These are phyloP conservation scores for Favolaschia claudopus DNA, from an alignment of 768 basidiomycete species.

Conservation along the genomic window DNA sequence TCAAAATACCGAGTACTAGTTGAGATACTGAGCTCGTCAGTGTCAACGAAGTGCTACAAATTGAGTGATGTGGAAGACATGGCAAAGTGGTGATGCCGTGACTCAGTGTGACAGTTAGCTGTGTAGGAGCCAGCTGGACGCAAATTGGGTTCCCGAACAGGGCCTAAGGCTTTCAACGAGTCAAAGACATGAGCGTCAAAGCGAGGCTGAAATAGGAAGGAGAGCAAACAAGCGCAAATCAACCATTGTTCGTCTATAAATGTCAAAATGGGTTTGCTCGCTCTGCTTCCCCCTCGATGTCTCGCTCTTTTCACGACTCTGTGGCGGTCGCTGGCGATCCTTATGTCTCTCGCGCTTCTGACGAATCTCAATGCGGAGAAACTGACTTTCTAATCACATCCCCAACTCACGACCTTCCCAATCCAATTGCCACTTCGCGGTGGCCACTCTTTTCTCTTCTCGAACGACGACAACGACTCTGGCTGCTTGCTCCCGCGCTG, in stretches of 20 bases:
- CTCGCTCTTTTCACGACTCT: neutral
- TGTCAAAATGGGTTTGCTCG: neutral
- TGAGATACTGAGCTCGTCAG: too few species aligned
- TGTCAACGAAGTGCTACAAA: too few species aligned
- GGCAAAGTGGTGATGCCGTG: too few species aligned
- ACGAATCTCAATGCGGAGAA: neutral
- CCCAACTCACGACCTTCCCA: slow-evolving; percentile 34
- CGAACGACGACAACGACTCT: slow-evolving; percentile 59
- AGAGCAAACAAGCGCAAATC: neutral
- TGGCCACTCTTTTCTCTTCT: slow-evolving; percentile 69
- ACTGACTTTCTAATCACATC: slow-evolving; percentile 19
- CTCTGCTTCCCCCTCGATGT: neutral
- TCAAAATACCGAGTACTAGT: too few species aligned
- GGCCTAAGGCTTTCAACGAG: too few species aligned
- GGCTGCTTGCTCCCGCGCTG: slow-evolving; percentile 71
- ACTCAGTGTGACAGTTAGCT: too few species aligned
- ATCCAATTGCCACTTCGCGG: slow-evolving; percentile 51
- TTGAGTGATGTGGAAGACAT: too few species aligned
- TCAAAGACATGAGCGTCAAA: too few species aligned
- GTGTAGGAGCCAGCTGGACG: too few species aligned
- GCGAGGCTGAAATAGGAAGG: too few species aligned
- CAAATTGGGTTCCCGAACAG: too few species aligned
- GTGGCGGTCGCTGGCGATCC: slow-evolving; percentile 15
- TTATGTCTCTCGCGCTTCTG: neutral
- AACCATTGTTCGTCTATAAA: neutral